phyloP scores from a whole-genome alignment of 371 early-diverging fungal species.

The Blakeslea trispora region DNA sequence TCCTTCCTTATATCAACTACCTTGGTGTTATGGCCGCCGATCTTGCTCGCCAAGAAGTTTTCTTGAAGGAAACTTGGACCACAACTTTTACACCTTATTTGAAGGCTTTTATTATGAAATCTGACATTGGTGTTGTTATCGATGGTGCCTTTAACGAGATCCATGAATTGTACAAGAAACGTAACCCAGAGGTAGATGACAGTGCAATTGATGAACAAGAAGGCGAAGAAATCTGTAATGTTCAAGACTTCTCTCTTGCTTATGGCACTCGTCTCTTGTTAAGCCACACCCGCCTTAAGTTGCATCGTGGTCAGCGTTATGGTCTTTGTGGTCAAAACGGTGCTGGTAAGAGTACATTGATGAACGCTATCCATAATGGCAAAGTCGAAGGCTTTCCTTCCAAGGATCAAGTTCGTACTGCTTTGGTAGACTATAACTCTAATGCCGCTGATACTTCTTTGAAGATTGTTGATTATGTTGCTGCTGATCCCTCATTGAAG shows the following conservation, averaged over 20 bases:
- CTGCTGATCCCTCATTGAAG: slow-evolving; percentile 52
- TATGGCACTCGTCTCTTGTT: slow-evolving; percentile 85
- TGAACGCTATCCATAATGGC: slow-evolving; percentile 76
- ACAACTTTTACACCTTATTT: slow-evolving; percentile 42
- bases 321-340: slow-evolving; percentile 90
- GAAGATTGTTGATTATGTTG: slow-evolving; percentile 65
- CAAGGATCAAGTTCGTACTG: slow-evolving; percentile 67
- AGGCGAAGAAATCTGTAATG: slow-evolving; percentile 74
- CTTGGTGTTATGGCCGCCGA: slow-evolving; percentile 53
- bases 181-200: slow-evolving; percentile 50
- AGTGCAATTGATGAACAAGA: slow-evolving; percentile 50
- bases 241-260: slow-evolving; percentile 76
- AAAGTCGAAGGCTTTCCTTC: slow-evolving; percentile 79
- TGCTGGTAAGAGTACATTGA: slow-evolving; percentile 91
- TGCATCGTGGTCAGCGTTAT: slow-evolving; percentile 79
- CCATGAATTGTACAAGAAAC: slow-evolving; percentile 47
- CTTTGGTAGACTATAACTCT: slow-evolving; percentile 73
- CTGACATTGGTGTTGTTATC: slow-evolving; percentile 43
- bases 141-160: slow-evolving; percentile 40
- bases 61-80: slow-evolving; percentile 54
- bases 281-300: slow-evolving; percentile 75
- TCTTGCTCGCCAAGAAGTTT: slow-evolving; percentile 55
- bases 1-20: slow-evolving; percentile 46
- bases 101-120: slow-evolving; percentile 43
- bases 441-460: slow-evolving; percentile 72